Evolutionary conservation across 495 filamentous ascomycete genomes (phyloP).

Genomic region (Hypoxylon intermedium): DNA sequence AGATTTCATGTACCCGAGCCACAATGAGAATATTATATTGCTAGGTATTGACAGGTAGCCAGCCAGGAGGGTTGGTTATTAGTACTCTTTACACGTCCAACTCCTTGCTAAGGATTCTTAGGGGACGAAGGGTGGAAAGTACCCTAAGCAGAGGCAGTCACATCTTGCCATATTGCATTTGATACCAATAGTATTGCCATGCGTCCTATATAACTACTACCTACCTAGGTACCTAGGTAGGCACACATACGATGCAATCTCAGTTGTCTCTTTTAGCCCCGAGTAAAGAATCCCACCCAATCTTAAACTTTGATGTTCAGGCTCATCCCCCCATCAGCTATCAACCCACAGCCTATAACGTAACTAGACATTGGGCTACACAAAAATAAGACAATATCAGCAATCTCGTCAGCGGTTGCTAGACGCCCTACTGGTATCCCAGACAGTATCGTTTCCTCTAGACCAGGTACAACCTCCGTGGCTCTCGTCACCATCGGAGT

Average conservation of each 20-base stretch:
- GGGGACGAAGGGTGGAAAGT: neutral
- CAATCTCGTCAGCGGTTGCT: slow-evolving; percentile 50
- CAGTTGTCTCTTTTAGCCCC: no score
- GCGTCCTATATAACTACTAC: no score
- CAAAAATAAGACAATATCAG: slow-evolving; percentile 53
- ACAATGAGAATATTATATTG: slow-evolving; percentile 70
- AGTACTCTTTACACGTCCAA: no score
- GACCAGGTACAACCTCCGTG: neutral
- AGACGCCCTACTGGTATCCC: slow-evolving; percentile 46
- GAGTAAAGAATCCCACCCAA: no score
- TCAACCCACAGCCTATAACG: slow-evolving; percentile 40
- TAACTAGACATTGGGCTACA: slow-evolving; percentile 51
- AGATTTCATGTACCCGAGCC: slow-evolving; percentile 70
- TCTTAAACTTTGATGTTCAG: neutral
- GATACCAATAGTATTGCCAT: no score
- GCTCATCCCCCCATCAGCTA: slow-evolving; percentile 39
- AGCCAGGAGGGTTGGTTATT: no score
- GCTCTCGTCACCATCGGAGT: slow-evolving; percentile 48
- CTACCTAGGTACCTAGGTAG: no score
- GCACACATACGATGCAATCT: no score
- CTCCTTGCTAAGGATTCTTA: no score
- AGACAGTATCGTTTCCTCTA: slow-evolving; percentile 8
- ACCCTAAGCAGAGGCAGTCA: no score
- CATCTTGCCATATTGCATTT: no score
- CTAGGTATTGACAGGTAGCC: slow-evolving; percentile 26